Conservation (phyloP, 1,284 basidiomycete species). For the Retiboletus flavoniger region DNA sequence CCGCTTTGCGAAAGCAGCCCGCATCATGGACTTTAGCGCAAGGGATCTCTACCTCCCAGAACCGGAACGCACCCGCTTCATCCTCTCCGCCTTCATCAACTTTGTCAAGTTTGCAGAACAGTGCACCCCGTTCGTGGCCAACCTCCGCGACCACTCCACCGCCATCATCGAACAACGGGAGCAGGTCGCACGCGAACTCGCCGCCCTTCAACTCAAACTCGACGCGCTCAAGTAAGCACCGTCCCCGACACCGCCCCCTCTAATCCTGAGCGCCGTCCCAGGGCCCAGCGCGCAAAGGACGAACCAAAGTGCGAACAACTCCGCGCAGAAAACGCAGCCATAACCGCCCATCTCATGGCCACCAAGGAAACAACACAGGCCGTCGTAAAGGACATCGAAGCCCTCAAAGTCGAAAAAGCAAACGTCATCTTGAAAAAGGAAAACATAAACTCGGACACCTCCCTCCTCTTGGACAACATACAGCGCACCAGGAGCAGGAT, state of each 20-base stretch:
- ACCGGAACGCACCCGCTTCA: conserved; percentile 63
- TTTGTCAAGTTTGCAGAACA: conserved; percentile 87
- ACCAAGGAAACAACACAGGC: conserved; percentile 65
- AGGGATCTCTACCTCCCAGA: conserved; percentile 75
- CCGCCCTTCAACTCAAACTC: conserved; percentile 54
- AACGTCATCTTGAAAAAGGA: conserved; percentile 62
- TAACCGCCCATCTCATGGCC: conserved; percentile 63
- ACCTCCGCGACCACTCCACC: conserved; percentile 60
- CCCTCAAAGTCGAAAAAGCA: conserved; percentile 67
- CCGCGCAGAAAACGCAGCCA: conserved; percentile 56
- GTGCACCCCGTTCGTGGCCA: conserved; percentile 57
- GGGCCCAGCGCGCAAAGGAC: conserved; percentile 67
- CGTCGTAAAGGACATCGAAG: conserved; percentile 59
- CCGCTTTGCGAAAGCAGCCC: conserved; percentile 70
- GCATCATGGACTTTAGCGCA: conserved; percentile 73
- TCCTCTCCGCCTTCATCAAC: conserved; percentile 88
- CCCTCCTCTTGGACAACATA: conserved; percentile 58
- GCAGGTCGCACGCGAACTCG: conserved; percentile 50
- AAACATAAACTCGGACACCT: conserved; percentile 54
- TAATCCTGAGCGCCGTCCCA: conserved; percentile 29
- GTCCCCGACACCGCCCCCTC: not conserved
- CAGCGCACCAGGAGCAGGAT: conserved; percentile 66
- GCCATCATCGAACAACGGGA: conserved; percentile 56
- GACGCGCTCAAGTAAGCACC: conserved; percentile 59
- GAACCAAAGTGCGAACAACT: conserved; percentile 66